Evolutionary conservation across 139 green algal genomes (phyloP), one percentile per base, ranked within the genome.

Genomic region (Dunaliella sp.): DNA sequence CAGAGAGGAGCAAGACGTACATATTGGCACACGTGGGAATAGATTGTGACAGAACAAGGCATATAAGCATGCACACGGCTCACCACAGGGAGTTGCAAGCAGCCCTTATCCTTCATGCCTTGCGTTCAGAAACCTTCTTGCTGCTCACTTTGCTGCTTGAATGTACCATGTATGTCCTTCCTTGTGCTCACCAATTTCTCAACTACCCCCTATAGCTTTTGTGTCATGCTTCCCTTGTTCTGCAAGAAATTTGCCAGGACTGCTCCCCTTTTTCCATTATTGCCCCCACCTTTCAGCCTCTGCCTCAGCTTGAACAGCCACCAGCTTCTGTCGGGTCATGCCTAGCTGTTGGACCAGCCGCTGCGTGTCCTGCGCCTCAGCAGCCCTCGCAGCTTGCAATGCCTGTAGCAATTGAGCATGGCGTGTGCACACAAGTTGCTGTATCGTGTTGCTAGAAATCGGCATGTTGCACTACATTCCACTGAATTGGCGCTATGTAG

Each of bases 301-400:
- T 31, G 37, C n/a, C 76, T 38, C n/a, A 24, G 33, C 12, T 12
- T 37, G 30, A 33, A 31, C 76, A 21, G 76, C 76, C 76, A 38
- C 1, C 76, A 81, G 76, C 76, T 81, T 81, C 76, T 81, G 76
- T 34, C 34, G 33, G 30, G n/a, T 31, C 76, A 81, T 81, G 30
- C 76, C 76, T 34, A 81, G 76, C 76, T 81, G 76, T 12, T 33
- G 34, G 30, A 81, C 76, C 76, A 81, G 76, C 76, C 76, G 2
- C 76, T 81, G 76, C 76, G 76, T 81, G 76, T 81, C 76, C 76
- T 38, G 76, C 31, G 1, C 31, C n/a, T 81, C 76, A n/a, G 76
- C 31, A 24, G 36, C 76, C 28, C 76, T 33, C 22, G 76, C 1
- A 38, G 25, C 12, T 12, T 38, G 76, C 76, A 81, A 34, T 37